Evolutionary conservation across 768 basidiomycete species (phyloP), one percentile per base, ranked within the genome.

Genomic region (Mycena leptocephala): DNA sequence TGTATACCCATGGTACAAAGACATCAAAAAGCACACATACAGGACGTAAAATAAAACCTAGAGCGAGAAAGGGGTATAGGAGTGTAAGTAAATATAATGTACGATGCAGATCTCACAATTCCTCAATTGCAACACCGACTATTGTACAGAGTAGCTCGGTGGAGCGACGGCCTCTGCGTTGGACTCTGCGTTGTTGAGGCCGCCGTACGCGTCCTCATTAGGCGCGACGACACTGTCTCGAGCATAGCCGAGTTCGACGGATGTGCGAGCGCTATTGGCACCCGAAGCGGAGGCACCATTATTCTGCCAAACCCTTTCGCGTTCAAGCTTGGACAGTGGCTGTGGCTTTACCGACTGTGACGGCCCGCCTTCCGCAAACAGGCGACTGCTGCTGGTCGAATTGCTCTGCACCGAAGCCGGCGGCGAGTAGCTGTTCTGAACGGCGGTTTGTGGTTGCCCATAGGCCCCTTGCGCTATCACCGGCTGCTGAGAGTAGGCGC

Each of bases 271-370:
- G n/a, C 51, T 58, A n/a, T 53, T 55, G 26, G 53, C 22, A 24
- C 20, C 20, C 28, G 68, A 69, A 13, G 24, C 26, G 16, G 53
- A 33, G 20, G 69, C 41, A 13, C 35, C 35, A 26, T 24, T 72
- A 55, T 7, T 30, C 58, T 30, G 22, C 9, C 30, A 7, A 63
- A 56, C 13, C 14, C 26, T 7, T 20, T 66, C 72, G 39, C 63
- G 55, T 18, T 35, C 64, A 14, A 73, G 53, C 46, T 73, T 73
- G 22, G 72, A 65, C 13, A 37, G 72, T 30, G 61, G 51, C 22
- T 51, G 22, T 11, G 26, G 16, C 24, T 33, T 11, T 35, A 11
- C 32, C 48, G n/a, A 9, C 48, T 8, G 48, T 24, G n/a, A 24
- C 30, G 56, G 13, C 28, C 13, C 13, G 28, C 11, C 28, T 24